Percentiles rank a stretch among this genome's conserved stretches.
These are phyloP conservation scores for Aspergillus arachidicola DNA, from an alignment of 2,329 filamentous ascomycete species.

Conservation along the genomic window DNA sequence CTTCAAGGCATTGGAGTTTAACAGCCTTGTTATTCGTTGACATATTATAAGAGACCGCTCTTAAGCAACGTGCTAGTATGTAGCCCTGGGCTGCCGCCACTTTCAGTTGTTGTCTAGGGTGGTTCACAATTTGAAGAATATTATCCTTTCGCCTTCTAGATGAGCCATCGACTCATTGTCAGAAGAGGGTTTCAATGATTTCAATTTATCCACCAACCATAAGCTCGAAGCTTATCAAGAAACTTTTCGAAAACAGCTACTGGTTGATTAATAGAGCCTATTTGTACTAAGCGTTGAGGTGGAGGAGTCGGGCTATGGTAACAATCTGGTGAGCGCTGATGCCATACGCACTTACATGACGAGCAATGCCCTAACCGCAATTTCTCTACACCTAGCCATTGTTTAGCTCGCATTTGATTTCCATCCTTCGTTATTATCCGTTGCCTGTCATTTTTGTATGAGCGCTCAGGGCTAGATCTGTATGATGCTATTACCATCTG, in stretches of 20 bases:
- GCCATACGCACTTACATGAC: constrained; percentile 4
- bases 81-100: neutral
- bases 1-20: neutral
- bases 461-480: neutral
- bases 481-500: neutral
- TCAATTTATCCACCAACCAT: neutral
- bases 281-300: neutral
- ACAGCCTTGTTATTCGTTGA: neutral
- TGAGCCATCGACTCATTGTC: neutral
- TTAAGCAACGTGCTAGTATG: neutral
- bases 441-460: neutral
- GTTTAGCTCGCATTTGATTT: neutral
- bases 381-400: neutral
- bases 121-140: neutral
- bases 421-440: neutral
- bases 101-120: neutral
- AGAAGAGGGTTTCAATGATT: neutral
- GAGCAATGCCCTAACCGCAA: neutral
- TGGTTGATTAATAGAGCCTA: neutral
- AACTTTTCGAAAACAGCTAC: neutral
- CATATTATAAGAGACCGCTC: neutral
- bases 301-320: neutral
- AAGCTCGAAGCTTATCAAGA: neutral
- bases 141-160: neutral
- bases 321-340: neutral